A percentile compares a stretch with the other conserved stretches of the same genome.
phyloP scores from a whole-genome alignment of 163 green algal species.

The Scenedesmus sp. region DNA sequence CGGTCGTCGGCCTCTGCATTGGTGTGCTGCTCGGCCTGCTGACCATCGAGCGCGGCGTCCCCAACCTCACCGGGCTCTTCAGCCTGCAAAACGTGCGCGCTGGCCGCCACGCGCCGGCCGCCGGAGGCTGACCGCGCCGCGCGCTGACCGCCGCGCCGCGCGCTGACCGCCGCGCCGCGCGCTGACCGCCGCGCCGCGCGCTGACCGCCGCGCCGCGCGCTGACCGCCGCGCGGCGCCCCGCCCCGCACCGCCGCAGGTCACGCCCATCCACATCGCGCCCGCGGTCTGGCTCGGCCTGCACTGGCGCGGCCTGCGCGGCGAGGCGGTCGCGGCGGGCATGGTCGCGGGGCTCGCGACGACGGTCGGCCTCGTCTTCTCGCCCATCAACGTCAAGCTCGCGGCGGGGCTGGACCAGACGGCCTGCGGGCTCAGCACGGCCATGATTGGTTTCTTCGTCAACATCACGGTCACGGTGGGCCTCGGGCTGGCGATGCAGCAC shows the following conservation, averaged over 20 bases:
- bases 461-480: constrained; percentile 47
- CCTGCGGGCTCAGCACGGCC: constrained; percentile 53
- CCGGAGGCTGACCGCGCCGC: too few species aligned
- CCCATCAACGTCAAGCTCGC: constrained; percentile 45
- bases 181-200: too few species aligned
- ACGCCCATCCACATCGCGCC: constrained; percentile 63
- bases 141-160: too few species aligned
- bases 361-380: constrained; percentile 55
- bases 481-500: constrained; percentile 51
- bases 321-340: constrained; percentile 52
- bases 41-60: constrained; percentile 39
- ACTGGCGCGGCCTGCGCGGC: constrained; percentile 57
- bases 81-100: constrained; percentile 38
- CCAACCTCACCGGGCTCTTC: constrained; percentile 38
- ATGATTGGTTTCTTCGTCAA: constrained; percentile 63
- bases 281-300: constrained; percentile 60
- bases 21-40: constrained; percentile 37
- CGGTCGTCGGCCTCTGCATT: constrained; percentile 27
- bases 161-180: too few species aligned
- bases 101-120: too few species aligned
- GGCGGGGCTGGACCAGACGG: constrained; percentile 49
- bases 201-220: too few species aligned
- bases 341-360: constrained; percentile 44
- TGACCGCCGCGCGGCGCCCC: too few species aligned
- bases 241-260: too few species aligned